Evolutionary conservation across 148 eudicot genomes (phyloP), one percentile per base, ranked within the genome.

Genomic region (Camellia sinensis): DNA sequence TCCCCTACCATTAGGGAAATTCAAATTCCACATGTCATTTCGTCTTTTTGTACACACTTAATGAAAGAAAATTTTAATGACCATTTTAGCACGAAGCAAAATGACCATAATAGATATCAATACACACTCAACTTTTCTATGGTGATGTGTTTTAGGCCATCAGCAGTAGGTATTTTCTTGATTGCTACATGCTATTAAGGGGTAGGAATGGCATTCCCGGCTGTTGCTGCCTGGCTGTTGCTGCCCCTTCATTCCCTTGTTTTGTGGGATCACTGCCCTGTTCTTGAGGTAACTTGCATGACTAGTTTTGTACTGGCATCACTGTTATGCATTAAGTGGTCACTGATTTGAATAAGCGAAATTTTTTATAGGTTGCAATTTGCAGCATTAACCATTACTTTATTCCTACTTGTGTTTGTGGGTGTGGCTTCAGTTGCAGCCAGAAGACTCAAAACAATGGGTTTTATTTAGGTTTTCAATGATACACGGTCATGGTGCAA

Each of bases 231-330:
- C 37, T 29, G 37, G 37, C 37, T 29, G 37, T 29, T 29, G 37
- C 37, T 29, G 37, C 37, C 37, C 37, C 37, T 0, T 29, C 37
- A 29, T 29, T 29, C 37, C 37, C 37, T 29, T 88, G 84, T 84
- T 53, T 96, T 68, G 82, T 96, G n/a, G 99, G 40, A 83, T 93
- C 74, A 90, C 90, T 76, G 98, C 99, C 79, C 88, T 96, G 79
- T 96, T 96, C 84, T 52, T 81, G 80, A 96, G 98, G 99, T 96
- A 92, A 75, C 56, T 50, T 74, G 4, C 45, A 15, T 45, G n/a
- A 19, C 4, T 45, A 19, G n/a, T 52, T 22, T 19, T 61, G 43
- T 6, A 43, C 57, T 76, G 69, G 41, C 9, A 45, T 45, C 19
- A 11, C 41, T 4, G 8, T 19, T 43, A 3, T 74, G 52, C 53